A percentile compares a stretch with the other conserved stretches of the same genome.
Conservation (phyloP, 164 flowering plant genomes). For the Kingdonia uniflora region DNA sequence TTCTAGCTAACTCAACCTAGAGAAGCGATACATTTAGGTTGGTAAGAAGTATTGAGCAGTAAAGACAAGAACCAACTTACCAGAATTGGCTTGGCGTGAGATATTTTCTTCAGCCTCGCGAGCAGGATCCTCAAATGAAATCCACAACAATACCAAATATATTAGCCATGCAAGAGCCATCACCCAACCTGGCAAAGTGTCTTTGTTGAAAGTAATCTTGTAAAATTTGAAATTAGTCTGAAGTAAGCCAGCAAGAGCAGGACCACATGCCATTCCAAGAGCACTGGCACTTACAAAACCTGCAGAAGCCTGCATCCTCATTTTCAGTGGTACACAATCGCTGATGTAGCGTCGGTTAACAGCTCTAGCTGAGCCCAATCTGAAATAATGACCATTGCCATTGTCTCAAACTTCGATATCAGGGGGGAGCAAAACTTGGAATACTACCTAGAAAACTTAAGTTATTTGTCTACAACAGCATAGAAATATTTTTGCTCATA, state of each 20-base stretch:
- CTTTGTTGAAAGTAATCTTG: constrained; percentile 32
- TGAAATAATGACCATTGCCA: constrained; percentile 11
- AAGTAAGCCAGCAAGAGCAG: constrained; percentile 44
- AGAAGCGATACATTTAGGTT: too few species aligned
- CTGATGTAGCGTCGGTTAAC: constrained; percentile 53
- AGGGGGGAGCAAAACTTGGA: too few species aligned
- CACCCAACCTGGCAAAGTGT: constrained; percentile 54
- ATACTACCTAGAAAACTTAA: too few species aligned
- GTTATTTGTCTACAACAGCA: too few species aligned
- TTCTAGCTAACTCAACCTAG: too few species aligned
- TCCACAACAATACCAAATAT: constrained; percentile 32
- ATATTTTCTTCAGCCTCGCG: constrained; percentile 13
- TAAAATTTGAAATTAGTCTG: constrained; percentile 33
- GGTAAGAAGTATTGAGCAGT: too few species aligned
- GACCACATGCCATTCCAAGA: constrained; percentile 58
- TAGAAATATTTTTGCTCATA: too few species aligned
- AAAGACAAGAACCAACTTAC: constrained; percentile 10
- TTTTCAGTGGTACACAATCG: constrained; percentile 45
- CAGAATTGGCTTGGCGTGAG: constrained; percentile 13
- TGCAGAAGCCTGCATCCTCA: constrained; percentile 55
- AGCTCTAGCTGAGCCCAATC: constrained; percentile 57
- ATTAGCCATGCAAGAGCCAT: constrained; percentile 51
- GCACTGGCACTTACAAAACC: constrained; percentile 63
- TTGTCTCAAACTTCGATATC: too few species aligned
- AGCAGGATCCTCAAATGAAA: constrained; percentile 38